A percentile compares a stretch with the other conserved stretches of the same genome.
Evolutionary conservation across 73 alveolate species (phyloP).

Genomic region (Symbiodinium natans): DNA sequence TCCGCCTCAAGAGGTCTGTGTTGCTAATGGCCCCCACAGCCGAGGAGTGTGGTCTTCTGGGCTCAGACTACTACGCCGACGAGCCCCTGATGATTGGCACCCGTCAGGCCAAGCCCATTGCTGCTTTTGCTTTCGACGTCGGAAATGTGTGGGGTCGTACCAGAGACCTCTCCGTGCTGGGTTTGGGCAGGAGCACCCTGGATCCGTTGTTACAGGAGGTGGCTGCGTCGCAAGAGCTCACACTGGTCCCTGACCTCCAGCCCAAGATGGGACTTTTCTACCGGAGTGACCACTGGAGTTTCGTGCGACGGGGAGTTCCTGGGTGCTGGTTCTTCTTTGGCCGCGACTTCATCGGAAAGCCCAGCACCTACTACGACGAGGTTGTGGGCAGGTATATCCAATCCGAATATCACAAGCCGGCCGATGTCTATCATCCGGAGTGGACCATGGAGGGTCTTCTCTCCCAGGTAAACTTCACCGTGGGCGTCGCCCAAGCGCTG

Average conservation of each 20-base stretch:
- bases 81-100: background rate
- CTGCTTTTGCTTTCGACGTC: slow-evolving; percentile 66
- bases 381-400: slow-evolving; percentile 64
- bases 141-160: slow-evolving; percentile 76
- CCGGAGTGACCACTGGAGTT: slow-evolving; percentile 81
- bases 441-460: slow-evolving; percentile 64
- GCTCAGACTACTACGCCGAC: slow-evolving; percentile 40
- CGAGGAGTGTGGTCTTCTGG: slow-evolving; percentile 66
- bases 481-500: slow-evolving; percentile 38
- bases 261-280: slow-evolving; percentile 81
- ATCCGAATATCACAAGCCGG: slow-evolving; percentile 21
- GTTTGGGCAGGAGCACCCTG: slow-evolving; percentile 52
- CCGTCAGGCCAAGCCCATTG: background rate
- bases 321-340: slow-evolving; percentile 88
- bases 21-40: slow-evolving; percentile 76
- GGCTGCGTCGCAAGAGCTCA: background rate
- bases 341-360: slow-evolving; percentile 20
- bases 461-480: slow-evolving; percentile 64
- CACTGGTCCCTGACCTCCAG: slow-evolving; percentile 35
- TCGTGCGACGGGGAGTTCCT: slow-evolving; percentile 57
- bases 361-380: slow-evolving; percentile 43
- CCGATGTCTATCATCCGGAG: background rate
- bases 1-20: background rate
- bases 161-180: slow-evolving; percentile 32
- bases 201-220: slow-evolving; percentile 28